A percentile compares a stretch with the other conserved stretches of the same genome.
These are phyloP conservation scores for Penicillium sp. DNA, from an alignment of 2,329 filamentous ascomycete species.

Conservation along the genomic window DNA sequence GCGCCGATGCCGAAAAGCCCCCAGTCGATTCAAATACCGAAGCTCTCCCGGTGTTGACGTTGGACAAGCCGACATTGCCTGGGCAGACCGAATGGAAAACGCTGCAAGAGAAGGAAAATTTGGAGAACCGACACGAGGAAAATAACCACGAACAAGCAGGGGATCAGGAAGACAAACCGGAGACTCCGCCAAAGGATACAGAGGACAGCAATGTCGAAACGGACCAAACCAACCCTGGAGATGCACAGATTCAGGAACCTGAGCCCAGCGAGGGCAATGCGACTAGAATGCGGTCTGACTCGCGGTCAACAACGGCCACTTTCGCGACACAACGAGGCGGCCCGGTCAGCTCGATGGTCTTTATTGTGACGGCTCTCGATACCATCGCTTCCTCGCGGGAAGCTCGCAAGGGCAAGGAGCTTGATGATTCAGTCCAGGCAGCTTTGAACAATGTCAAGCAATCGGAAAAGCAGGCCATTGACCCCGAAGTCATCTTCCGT, in stretches of 20 bases:
- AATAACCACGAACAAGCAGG: conserved; percentile 15
- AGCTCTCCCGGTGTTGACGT: conserved; percentile 25
- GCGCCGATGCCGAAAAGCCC: conserved; percentile 30
- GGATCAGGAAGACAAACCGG: conserved; percentile 23
- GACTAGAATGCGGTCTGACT: conserved; percentile 56
- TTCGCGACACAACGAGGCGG: conserved; percentile 53
- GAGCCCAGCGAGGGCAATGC: conserved; percentile 18
- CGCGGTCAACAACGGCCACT: conserved; percentile 57
- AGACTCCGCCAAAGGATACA: conserved; percentile 26
- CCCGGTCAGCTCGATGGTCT: conserved; percentile 89
- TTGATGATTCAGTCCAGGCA: conserved; percentile 75
- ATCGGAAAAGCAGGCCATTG: conserved; percentile 74
- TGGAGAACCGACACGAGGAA: conserved; percentile 7
- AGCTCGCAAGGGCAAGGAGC: conserved; percentile 77
- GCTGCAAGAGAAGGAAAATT: conserved; percentile 10
- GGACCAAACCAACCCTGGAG: conserved; percentile 14
- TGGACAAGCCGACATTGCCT: conserved; percentile 33
- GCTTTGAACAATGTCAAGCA: conserved; percentile 84
- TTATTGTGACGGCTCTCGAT: conserved; percentile 90
- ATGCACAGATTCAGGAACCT: conserved; percentile 22
- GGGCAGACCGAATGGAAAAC: conserved; percentile 29
- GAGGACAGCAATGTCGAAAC: conserved; percentile 26
- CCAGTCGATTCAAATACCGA: conserved; percentile 29
- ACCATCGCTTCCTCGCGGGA: conserved; percentile 89
- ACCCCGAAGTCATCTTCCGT: conserved; percentile 87